Evolutionary conservation across 257 asterid genomes (phyloP), one percentile per base, ranked within the genome.

Genomic region (Datura wrightii): DNA sequence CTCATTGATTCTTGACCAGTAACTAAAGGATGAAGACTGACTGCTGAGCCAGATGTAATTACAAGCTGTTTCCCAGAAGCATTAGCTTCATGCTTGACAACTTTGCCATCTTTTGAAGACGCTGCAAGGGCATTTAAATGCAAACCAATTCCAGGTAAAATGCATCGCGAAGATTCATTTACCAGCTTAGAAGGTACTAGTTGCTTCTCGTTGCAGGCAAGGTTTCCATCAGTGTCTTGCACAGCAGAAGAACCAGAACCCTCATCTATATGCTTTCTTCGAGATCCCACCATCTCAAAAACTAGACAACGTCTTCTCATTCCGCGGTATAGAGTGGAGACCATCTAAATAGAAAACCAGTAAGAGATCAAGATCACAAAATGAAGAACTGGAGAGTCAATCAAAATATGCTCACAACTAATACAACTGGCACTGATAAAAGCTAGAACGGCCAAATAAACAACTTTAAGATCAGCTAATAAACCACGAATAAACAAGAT

Each of bases 281-380:
- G 93, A 78, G 88, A 86, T 60, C 97, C 98, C 24, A 79, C 92
- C 93, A 90, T 90, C 90, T 97, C 99, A 53, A 94, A 97, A 84
- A 93, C 94, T 50, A 97, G 95, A 84, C 99, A 95, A 1, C 98
- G 96, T 63, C 99, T 91, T 87, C 97, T 94, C 95, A 95, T 92
- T 62, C 99, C 99, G 54, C 98, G 97, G 85, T 91, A 90, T 67
- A 95, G 86, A 82, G 94, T 91, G 50, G 96, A 91, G 84, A 89
- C 89, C 86, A 89, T 85, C 99, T 97, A 83, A 87, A 92, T 59
- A 84, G 78, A 80, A 85, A 82, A 66, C 19, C 14, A 37, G 15
- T 19, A 58, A 56, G 42, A 83, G 67, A 56, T 50, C 82, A 52
- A 24, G 82, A 50, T 48, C 82, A 7, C 82, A 76, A 76, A 76